Conservation (phyloP, 768 basidiomycete genomes). For the Fistulinella prunicolor region DNA sequence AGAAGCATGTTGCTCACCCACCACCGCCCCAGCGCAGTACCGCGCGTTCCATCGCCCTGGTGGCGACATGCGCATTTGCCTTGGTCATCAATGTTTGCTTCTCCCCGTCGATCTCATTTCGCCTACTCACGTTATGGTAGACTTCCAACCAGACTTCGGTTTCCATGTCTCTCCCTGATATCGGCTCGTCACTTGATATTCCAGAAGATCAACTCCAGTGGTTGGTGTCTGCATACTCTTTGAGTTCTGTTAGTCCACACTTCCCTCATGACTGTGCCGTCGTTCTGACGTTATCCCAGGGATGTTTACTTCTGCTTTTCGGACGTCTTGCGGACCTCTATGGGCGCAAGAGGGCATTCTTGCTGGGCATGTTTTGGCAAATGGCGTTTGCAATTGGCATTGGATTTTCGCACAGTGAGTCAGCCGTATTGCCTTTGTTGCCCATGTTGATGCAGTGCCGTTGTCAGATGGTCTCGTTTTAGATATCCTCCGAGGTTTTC, state of each 20-base stretch:
- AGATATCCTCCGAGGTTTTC: conserved; percentile 69
- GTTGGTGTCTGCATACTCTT: conserved; percentile 63
- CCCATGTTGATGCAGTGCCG: not conserved
- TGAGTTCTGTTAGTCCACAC: conserved; percentile 54
- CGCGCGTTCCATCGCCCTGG: conserved; percentile 29
- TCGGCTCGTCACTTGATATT: conserved; percentile 50
- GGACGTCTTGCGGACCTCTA: conserved; percentile 81
- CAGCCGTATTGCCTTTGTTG: not conserved
- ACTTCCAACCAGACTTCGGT: conserved; percentile 40
- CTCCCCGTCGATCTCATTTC: not conserved
- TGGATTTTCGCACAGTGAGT: conserved; percentile 56
- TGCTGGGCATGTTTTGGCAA: conserved; percentile 55
- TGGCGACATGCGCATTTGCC: conserved; percentile 39
- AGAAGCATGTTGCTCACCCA: conserved; percentile 2
- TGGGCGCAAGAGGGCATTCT: conserved; percentile 68
- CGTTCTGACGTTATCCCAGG: conserved; percentile 41
- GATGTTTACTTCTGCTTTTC: conserved; percentile 71
- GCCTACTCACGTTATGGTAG: conserved; percentile 17
- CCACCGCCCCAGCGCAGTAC: conserved; percentile 19
- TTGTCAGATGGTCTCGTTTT: conserved; percentile 54
- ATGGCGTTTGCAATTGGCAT: conserved; percentile 59
- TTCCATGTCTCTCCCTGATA: conserved; percentile 50
- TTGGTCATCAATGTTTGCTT: conserved; percentile 36
- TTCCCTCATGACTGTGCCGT: not conserved
- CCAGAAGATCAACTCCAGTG: conserved; percentile 57